Base-by-base conservation (phyloP, 2,329 filamentous ascomycete species). In the Alternaria novae-zelandiae region DNA sequence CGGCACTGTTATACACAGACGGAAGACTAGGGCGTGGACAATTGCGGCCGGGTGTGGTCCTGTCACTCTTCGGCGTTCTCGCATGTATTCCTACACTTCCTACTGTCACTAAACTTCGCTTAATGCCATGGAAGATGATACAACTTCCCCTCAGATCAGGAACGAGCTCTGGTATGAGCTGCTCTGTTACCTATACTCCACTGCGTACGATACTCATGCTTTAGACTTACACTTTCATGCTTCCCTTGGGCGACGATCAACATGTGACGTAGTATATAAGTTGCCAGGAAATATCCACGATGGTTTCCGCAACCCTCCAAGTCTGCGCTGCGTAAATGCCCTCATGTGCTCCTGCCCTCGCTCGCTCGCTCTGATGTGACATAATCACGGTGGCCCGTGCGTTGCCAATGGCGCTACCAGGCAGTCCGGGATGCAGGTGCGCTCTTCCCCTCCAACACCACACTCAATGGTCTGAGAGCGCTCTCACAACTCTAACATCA, bases 91-190 rank as follows among this genome's bases (percentile, higher is more conserved):
- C 67, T 78, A 78, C 64, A 59, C 70, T 76, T 77, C 72, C 74
- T 78, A 78, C 77, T 77, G 70, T 79, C 77, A 77, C 77, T 79
- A 75, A 79, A 71, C 66, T 66, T 73, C 56, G 68, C 69, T 75
- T 71, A 54, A 54, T 49, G 65, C 67, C 59, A 65, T 63, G 66
- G 59, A 60, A 23, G 63, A 64, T 57, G 67, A 60, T 62, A 41
- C 51, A 59, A 56, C 53, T 64, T 58, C 25, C 43, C 71, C 63
- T 53, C 46, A 53, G 58, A 46, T 47, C 54, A 56, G 54, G 63
- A 65, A 66, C 60, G 61, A 65, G 64, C 67, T 71, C 65, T 65
- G 66, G 57, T 65, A 65, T 51, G 59, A 60, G 64, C 66, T 63
- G 60, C 53, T 66, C 62, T 71, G 61, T 73, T 72, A 74, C 70